A percentile compares a stretch with the other conserved stretches of the same genome.
Conservation (phyloP, 805 yeast species). For the Vanderwaltozyma polyspora region DNA sequence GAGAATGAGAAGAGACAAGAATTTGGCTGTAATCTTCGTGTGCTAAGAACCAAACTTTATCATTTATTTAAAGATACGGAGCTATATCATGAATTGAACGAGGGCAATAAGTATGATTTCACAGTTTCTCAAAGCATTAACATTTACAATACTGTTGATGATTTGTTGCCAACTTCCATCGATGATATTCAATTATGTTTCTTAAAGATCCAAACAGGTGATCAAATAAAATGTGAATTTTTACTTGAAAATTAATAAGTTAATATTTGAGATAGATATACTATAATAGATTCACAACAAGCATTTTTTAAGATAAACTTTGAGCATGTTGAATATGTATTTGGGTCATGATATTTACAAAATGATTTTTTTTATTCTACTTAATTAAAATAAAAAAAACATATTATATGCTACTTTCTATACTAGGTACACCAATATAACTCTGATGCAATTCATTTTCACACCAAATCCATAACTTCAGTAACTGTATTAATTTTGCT, state of each 20-base stretch:
- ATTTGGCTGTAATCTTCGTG: conserved; percentile 55
- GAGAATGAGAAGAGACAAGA: conserved; percentile 48
- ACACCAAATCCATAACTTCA: conserved; percentile 55
- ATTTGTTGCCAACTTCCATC: conserved; percentile 19
- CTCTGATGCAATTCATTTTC: conserved; percentile 39
- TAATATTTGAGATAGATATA: not conserved
- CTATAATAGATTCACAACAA: not conserved
- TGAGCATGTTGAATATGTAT: no score
- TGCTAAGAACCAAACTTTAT: conserved; percentile 47
- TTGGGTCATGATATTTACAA: no score
- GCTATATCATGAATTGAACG: conserved; percentile 18
- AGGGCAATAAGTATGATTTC: conserved; percentile 8
- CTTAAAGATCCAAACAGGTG: conserved; percentile 44
- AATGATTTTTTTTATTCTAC: no score
- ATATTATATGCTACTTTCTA: conserved; percentile 12
- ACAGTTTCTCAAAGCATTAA: conserved; percentile 27
- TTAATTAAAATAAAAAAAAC: no score
- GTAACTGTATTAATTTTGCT: conserved; percentile 38
- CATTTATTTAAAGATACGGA: conserved; percentile 40
- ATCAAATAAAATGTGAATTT: conserved; percentile 30
- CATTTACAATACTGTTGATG: conserved; percentile 27
- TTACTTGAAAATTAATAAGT: conserved; percentile 11
- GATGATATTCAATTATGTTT: conserved; percentile 41
- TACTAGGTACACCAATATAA: conserved; percentile 28
- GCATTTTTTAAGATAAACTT: not conserved